A percentile compares a stretch with the other conserved stretches of the same genome.
phyloP scores from a whole-genome alignment of 805 yeast genomes.

The Kregervanrija pseudodelftensis region DNA sequence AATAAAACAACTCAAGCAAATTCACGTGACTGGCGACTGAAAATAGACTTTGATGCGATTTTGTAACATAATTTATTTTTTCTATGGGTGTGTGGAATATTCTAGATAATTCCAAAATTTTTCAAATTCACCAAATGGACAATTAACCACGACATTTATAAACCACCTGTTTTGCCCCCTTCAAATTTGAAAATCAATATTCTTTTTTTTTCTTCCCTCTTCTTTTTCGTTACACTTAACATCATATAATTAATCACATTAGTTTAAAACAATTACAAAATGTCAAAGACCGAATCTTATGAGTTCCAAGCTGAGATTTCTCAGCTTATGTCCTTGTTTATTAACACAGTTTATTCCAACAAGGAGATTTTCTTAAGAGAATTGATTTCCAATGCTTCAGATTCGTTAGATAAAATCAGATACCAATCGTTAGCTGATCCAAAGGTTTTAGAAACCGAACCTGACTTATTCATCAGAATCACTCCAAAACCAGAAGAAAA shows the following conservation, averaged over 20 bases:
- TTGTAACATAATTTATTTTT: too few relatives aligned
- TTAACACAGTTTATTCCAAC: constrained; percentile 99
- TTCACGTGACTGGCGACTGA: too few relatives aligned
- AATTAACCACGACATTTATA: too few relatives aligned
- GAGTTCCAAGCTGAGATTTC: constrained; percentile 99
- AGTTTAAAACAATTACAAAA: constrained; percentile 7
- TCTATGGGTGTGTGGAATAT: too few relatives aligned
- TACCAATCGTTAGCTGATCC: constrained; percentile 94
- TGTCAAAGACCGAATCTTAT: constrained; percentile 60
- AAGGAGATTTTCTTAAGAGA: constrained; percentile 99
- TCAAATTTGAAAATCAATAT: constrained; percentile 10
- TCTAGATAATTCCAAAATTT: too few relatives aligned
- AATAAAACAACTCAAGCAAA: too few relatives aligned
- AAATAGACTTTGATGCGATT: too few relatives aligned
- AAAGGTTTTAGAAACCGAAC: constrained; percentile 85
- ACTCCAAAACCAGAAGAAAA: constrained; percentile 95
- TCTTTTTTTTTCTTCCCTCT: too few relatives aligned
- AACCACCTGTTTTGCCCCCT: constrained; percentile 17
- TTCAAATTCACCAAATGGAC: too few relatives aligned
- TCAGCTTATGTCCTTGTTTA: constrained; percentile 99
- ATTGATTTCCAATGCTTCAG: constrained; percentile 96
- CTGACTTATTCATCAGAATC: constrained; percentile 93
- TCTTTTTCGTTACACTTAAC: too few relatives aligned
- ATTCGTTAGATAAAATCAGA: constrained; percentile 98
- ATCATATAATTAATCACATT: background rate